Evolutionary conservation across 805 yeast species (phyloP).

Genomic region (Saccharomycopsis schoenii): DNA sequence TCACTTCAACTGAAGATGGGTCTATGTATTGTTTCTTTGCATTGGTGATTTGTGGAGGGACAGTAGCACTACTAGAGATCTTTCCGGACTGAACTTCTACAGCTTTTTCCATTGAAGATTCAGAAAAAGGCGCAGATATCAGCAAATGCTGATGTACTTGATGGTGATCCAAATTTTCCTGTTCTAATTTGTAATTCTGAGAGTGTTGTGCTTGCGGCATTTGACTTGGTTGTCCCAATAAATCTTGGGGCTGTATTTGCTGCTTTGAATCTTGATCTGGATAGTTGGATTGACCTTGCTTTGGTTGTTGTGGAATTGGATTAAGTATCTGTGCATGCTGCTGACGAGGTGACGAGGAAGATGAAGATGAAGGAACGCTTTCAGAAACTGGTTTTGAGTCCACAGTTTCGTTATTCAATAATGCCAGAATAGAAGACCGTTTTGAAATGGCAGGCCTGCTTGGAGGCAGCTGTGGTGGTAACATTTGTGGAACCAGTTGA

Average conservation of each 20-base stretch:
- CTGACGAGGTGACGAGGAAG: neutral
- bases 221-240: neutral
- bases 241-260: neutral
- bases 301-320: neutral
- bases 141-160: neutral
- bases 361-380: neutral
- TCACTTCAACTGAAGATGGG: neutral
- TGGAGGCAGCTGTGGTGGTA: constrained; percentile 12
- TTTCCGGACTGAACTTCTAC: neutral
- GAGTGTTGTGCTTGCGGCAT: neutral
- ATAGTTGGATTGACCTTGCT: neutral
- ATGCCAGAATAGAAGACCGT: neutral
- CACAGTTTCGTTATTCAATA: neutral
- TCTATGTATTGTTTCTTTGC: neutral
- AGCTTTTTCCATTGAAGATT: neutral
- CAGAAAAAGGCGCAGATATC: neutral
- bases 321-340: neutral
- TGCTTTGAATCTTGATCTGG: neutral
- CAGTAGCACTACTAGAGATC: neutral
- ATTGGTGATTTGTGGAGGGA: neutral
- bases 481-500: constrained; percentile 32
- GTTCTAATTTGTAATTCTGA: neutral
- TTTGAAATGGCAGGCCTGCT: neutral
- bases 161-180: neutral
- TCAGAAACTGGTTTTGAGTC: neutral